Percentiles rank a stretch among this genome's conserved stretches.
Evolutionary conservation across 2,329 filamentous ascomycete species (phyloP).

Genomic region (Penicillium sp.): DNA sequence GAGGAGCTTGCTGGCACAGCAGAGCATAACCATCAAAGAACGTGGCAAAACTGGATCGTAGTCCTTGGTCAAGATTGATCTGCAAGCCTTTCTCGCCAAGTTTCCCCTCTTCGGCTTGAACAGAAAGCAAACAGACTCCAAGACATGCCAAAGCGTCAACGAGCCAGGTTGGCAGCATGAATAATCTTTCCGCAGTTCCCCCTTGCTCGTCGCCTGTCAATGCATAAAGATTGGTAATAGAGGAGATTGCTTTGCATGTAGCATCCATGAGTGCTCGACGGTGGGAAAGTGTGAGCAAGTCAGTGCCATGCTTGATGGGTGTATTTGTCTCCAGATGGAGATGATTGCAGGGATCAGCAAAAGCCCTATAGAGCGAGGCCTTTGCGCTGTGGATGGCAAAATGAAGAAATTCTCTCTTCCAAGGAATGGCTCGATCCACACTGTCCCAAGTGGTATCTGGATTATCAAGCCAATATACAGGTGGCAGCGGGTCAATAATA

Average conservation of each 20-base stretch:
- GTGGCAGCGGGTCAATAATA: slow-evolving; percentile 20
- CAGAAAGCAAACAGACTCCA: slow-evolving; percentile 21
- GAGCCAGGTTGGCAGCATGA: slow-evolving; percentile 15
- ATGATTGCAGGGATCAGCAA: slow-evolving; percentile 21
- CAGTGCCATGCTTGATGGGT: slow-evolving; percentile 7
- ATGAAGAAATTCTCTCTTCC: slow-evolving; percentile 18
- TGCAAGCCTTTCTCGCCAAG: slow-evolving; percentile 14
- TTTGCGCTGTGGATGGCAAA: slow-evolving; percentile 17
- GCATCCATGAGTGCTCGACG: slow-evolving; percentile 21
- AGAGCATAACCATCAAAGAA: slow-evolving; percentile 21
- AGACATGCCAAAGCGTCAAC: slow-evolving; percentile 18
- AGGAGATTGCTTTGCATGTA: slow-evolving; percentile 16
- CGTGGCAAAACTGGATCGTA: slow-evolving; percentile 11
- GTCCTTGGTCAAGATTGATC: slow-evolving; percentile 10
- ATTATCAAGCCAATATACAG: slow-evolving; percentile 16
- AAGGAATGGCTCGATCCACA: slow-evolving; percentile 8
- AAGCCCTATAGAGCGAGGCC: slow-evolving; percentile 20
- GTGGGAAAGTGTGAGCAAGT: slow-evolving; percentile 20
- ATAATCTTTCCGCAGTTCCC: slow-evolving; percentile 13
- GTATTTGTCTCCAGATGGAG: slow-evolving; percentile 13
- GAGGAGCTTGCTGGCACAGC: slow-evolving; percentile 14
- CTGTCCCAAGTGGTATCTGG: slow-evolving; percentile 20
- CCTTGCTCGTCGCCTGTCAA: slow-evolving; percentile 14
- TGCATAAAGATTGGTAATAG: slow-evolving; percentile 16
- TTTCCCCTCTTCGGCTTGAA: slow-evolving; percentile 17